These are phyloP conservation scores for Aegilops sharonensis DNA, from an alignment of 176 grass and related monocot genomes.

Conservation along the genomic window DNA sequence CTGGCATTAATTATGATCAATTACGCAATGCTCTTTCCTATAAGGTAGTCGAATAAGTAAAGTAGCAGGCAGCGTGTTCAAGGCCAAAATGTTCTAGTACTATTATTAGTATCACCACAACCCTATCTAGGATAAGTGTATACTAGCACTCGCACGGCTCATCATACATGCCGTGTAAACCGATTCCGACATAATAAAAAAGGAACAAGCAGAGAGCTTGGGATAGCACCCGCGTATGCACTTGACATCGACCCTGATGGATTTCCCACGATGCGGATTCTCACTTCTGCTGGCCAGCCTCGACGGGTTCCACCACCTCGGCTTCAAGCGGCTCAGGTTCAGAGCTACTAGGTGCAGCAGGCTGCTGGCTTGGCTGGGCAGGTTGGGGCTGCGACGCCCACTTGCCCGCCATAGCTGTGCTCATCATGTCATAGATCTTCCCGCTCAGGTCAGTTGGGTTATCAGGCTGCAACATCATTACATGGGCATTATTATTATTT, in stretches of 20 bases:
- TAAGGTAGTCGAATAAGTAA: neutral
- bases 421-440: constrained; percentile 99
- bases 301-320: constrained; percentile 57
- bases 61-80: neutral
- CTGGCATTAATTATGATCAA: neutral
- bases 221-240: neutral
- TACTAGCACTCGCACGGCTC: constrained; percentile 1
- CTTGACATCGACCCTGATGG: neutral
- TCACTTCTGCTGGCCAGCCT: constrained; percentile 57
- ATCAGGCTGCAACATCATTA: constrained; percentile 56
- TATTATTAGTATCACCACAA: neutral
- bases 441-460: constrained; percentile 67
- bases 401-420: constrained; percentile 51
- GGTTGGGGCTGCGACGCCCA: constrained; percentile 41
- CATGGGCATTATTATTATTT: neutral
- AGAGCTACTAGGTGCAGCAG: neutral
- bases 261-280: neutral
- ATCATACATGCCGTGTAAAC: neutral
- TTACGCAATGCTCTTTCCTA: neutral
- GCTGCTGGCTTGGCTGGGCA: neutral
- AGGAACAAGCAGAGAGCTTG: neutral
- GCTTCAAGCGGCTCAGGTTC: constrained; percentile 61
- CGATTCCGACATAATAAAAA: neutral
- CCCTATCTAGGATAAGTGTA: neutral
- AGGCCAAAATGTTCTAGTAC: neutral